Evolutionary conservation across 768 basidiomycete genomes (phyloP).

Genomic region (Tremella fuciformis): DNA sequence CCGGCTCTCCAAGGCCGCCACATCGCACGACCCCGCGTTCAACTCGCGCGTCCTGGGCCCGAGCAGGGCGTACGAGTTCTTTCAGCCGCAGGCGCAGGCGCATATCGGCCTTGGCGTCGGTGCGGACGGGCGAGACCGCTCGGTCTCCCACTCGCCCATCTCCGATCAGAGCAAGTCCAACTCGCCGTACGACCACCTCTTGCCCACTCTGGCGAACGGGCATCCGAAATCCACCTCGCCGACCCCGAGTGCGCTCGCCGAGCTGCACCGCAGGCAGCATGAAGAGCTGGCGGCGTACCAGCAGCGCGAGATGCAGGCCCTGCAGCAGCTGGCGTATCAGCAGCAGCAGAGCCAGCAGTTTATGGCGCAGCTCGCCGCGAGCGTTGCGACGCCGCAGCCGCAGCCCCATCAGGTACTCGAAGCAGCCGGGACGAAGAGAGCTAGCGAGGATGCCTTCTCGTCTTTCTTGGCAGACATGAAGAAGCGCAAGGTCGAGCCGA

Average conservation of each 20-base stretch:
- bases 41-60: conserved; percentile 22
- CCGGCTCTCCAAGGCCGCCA: conserved; percentile 95
- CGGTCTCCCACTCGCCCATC: conserved; percentile 25
- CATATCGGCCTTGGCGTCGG: not conserved
- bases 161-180: conserved; percentile 9
- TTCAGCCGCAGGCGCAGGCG: conserved; percentile 37
- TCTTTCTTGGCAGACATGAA: conserved; percentile 90
- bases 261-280: conserved; percentile 40
- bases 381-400: too few species aligned
- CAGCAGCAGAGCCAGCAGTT: conserved; percentile 43
- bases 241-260: conserved; percentile 39
- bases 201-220: conserved; percentile 11
- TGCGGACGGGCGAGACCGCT: too few species aligned
- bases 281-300: conserved; percentile 48
- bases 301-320: conserved; percentile 41
- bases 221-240: conserved; percentile 27
- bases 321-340: conserved; percentile 45
- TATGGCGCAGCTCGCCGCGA: conserved; percentile 34
- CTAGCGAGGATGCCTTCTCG: conserved; percentile 52
- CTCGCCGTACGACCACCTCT: conserved; percentile 36
- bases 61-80: too few species aligned
- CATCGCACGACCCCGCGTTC: conserved; percentile 61
- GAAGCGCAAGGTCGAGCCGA: conserved; percentile 77
- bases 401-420: not conserved
- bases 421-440: conserved; percentile 28